Percentiles rank a stretch among this genome's conserved stretches.
These are phyloP conservation scores for Hypoxylon perforatum DNA, from an alignment of 495 filamentous ascomycete species.

Conservation along the genomic window DNA sequence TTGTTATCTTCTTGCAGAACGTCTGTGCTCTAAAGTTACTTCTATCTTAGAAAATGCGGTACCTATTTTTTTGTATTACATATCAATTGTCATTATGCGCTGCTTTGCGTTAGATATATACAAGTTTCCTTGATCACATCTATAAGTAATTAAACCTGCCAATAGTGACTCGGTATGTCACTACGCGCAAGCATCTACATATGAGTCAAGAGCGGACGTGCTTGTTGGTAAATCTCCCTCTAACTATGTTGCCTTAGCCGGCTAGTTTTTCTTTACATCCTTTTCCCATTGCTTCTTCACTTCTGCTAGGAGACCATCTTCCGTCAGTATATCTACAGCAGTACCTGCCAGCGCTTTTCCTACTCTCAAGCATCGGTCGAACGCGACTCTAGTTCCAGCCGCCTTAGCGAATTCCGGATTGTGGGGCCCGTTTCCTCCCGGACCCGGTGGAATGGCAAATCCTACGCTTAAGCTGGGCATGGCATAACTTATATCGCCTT, in stretches of 20 bases:
- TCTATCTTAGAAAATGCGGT: too few species aligned
- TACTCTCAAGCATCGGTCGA: conserved; percentile 62
- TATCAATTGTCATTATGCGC: too few species aligned
- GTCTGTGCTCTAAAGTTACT: too few species aligned
- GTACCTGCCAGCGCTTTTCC: conserved; percentile 67
- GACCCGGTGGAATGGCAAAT: conserved; percentile 64
- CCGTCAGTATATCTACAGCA: conserved; percentile 64
- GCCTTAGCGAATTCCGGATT: conserved; percentile 69
- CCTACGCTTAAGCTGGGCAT: conserved; percentile 70
- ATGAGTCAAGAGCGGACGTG: too few species aligned
- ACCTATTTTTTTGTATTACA: too few species aligned
- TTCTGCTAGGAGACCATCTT: conserved; percentile 55
- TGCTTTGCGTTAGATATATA: too few species aligned
- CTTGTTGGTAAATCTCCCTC: too few species aligned
- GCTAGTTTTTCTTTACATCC: conserved; percentile 22
- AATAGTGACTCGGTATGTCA: too few species aligned
- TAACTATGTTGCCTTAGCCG: not conserved
- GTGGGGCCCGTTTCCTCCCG: conserved; percentile 64
- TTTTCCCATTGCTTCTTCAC: conserved; percentile 47
- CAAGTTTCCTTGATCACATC: too few species aligned
- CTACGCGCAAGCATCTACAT: too few species aligned
- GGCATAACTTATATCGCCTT: conserved; percentile 73
- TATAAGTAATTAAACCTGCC: too few species aligned
- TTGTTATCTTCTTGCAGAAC: too few species aligned
- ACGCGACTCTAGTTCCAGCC: conserved; percentile 65